Evolutionary conservation across 495 filamentous ascomycete species (phyloP), one percentile per base, ranked within the genome.

Genomic region (Terfezia claveryi): DNA sequence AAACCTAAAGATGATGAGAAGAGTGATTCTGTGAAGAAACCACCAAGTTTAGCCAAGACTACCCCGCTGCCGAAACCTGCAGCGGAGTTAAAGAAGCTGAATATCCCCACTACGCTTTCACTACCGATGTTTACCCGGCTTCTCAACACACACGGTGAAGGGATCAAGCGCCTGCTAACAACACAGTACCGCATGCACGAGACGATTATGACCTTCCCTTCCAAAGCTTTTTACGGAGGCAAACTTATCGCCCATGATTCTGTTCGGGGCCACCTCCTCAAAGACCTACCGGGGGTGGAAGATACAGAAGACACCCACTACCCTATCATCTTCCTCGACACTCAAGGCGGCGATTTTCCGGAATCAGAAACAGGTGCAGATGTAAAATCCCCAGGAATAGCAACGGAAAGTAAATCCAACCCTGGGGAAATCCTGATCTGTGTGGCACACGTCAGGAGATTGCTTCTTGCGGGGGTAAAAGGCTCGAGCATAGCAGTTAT

Each of bases 161-260:
- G 68, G 0, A 85, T 99, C 67, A 99, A 96, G 71, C 72, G 82
- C 23, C 91, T 95, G 81, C 74, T 96, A 10, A 95, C 85, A n/a
- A 94, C 85, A 2, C 91, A 99, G 70, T 99, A 99, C 67, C 84
- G 91, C 9, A 99, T 99, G 91, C 89, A 99, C 67, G 81, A 85
- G 62, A 74, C 73, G 52, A 96, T 99, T 63, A 96, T 95, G 91
- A 72, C 75, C 38, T 96, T 95, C 66, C 89, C 92, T 0, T 95
- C 89, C 0, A 73, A 80, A 53, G 81, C 87, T 66, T 74, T 99
- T 20, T 99, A 99, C 71, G 82, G 85, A 49, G 74, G 72, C 3
- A 78, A 80, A 57, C 72, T 99, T 4, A 72, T 87, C 5, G 91
- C 91, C 2, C 83, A 80, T 2, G 81, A 87, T 4, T 71, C 67